Evolutionary conservation across 2,329 filamentous ascomycete genomes (phyloP), one percentile per base, ranked within the genome.

Genomic region (Colletotrichum cordylinicola): DNA sequence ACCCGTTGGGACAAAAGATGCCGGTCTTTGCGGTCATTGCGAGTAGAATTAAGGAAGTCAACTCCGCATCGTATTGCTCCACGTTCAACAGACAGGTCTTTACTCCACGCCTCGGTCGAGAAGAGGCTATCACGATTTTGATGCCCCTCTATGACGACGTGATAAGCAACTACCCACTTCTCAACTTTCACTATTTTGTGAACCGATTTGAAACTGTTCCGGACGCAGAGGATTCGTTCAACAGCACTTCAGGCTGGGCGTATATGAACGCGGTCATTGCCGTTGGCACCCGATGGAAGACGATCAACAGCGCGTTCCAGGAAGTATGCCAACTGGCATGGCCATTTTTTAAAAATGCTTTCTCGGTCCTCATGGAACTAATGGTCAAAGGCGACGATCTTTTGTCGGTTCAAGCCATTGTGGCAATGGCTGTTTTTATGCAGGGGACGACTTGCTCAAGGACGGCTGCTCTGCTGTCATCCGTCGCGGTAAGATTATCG

Each of bases 281-380:
- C 2, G 55, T 77, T 1, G 76, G 76, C 2, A 65, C 67, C 4
- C 61, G 61, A 10, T 69, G 58, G n/a, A 77, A 76, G 48, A 65
- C 73, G 8, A 67, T 74, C 18, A 77, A 77, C 35, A 55, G 37
- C 21, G 58, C 74, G 7, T 70, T 74, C n/a, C 55, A 67, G 13
- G 70, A 70, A n/a, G 48, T 76, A 21, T 73, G 62, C 39, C 73
- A 64, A 18, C 66, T 66, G 13, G 70, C 74, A n/a, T 76, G 74
- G 76, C 66, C 73, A 10, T 77, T 76, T 35, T 66, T 76, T 18
- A 77, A 76, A 21, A 77, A 77, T 27, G 65, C 69, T 2, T 76
- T 76, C 15, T 70, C 61, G 6, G 70, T 70, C 8, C 52, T 77
- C 7, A 52, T 70, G 6, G 69, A 76, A 37, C 43, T 77, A 21